Evolutionary conservation across 164 flowering plant genomes (phyloP).

Genomic region (Warburgia ugandensis): DNA sequence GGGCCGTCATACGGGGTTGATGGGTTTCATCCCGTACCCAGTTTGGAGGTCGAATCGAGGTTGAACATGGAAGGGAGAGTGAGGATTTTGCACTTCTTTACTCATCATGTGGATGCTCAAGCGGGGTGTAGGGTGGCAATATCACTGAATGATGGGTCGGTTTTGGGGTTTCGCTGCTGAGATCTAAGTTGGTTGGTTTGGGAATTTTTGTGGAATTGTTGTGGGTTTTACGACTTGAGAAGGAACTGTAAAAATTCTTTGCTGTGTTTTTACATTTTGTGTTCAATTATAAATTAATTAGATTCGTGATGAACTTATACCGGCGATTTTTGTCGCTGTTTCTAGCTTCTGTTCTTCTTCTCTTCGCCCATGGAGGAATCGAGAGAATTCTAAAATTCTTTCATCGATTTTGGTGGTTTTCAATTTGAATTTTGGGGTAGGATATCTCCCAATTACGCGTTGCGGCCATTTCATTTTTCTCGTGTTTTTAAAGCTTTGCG

Average conservation of each 20-base stretch:
- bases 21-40: conserved; percentile 38
- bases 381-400: neutral
- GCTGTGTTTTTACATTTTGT: neutral
- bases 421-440: no score
- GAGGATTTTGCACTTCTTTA: conserved; percentile 67
- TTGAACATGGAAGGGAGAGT: conserved; percentile 76
- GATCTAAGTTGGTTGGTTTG: neutral
- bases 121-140: conserved; percentile 46
- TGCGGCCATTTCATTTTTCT: no score
- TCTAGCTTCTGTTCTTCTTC: no score
- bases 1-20: no score
- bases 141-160: conserved; percentile 68
- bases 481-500: no score
- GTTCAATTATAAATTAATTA: no score
- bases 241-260: neutral
- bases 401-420: neutral
- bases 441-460: no score
- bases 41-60: conserved; percentile 65
- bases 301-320: no score
- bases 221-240: no score
- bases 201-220: no score
- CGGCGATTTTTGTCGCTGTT: no score
- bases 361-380: no score
- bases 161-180: conserved; percentile 68
- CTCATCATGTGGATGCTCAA: conserved; percentile 55